Evolutionary conservation across 2,329 filamentous ascomycete genomes (phyloP).

Genomic region (Stylonectria norvegica): DNA sequence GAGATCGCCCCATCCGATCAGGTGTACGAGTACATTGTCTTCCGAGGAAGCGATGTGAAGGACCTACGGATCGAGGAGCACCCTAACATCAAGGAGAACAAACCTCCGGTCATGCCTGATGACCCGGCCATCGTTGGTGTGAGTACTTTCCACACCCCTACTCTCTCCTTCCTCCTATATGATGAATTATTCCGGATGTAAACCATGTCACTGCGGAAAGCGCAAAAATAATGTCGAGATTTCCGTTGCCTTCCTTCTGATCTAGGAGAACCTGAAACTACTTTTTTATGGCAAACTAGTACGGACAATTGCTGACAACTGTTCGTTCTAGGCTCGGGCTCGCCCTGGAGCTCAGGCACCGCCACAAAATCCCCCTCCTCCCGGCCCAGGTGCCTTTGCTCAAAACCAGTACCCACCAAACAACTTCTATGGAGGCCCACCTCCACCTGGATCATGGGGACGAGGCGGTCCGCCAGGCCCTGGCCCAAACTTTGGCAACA

Average conservation of each 20-base stretch:
- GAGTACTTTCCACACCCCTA: slow-evolving; percentile 51
- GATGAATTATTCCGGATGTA: slow-evolving; percentile 99
- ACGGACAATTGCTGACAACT: slow-evolving; percentile 32
- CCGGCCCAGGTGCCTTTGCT: slow-evolving; percentile 38
- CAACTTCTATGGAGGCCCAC: slow-evolving; percentile 47
- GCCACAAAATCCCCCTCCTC: slow-evolving; percentile 33
- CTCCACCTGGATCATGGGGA: slow-evolving; percentile 53
- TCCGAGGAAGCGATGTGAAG: slow-evolving; percentile 97
- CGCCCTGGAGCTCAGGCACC: slow-evolving; percentile 34
- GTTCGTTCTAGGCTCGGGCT: slow-evolving; percentile 37
- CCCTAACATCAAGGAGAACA: slow-evolving; percentile 68
- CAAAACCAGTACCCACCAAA: slow-evolving; percentile 45
- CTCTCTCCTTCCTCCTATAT: slow-evolving; percentile 45
- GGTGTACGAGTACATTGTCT: slow-evolving; percentile 98
- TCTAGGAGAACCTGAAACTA: slow-evolving; percentile 30
- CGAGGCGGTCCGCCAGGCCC: slow-evolving; percentile 53
- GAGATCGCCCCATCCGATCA: slow-evolving; percentile 82
- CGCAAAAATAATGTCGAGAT: slow-evolving; percentile 96
- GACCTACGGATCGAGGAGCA: slow-evolving; percentile 90
- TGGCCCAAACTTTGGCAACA: slow-evolving; percentile 65
- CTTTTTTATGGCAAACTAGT: slow-evolving; percentile 12
- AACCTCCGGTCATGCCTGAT: slow-evolving; percentile 77
- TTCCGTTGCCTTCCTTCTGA: slow-evolving; percentile 99
- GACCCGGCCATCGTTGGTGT: slow-evolving; percentile 96
- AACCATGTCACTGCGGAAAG: slow-evolving; percentile 80